phyloP scores from a whole-genome alignment of 1,284 basidiomycete species.

The Trametes pubescens region DNA sequence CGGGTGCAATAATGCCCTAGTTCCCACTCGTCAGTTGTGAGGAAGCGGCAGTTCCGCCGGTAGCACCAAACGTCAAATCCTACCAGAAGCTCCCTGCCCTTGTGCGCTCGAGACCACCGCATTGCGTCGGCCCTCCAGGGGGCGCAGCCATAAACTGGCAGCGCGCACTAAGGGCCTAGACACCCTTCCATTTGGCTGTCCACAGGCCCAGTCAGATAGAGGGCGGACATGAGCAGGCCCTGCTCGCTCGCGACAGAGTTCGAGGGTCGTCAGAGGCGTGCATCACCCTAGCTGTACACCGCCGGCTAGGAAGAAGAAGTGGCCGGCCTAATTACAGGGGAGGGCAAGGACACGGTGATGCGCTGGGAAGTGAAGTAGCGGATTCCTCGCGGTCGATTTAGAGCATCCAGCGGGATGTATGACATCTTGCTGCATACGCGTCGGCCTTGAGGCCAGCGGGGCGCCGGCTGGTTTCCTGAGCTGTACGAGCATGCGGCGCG shows the following conservation, averaged over 20 bases:
- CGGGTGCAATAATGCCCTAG: slow-evolving; percentile 21
- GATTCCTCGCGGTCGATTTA: slow-evolving; percentile 11
- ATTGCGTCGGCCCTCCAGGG: not conserved
- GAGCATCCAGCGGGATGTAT: not conserved
- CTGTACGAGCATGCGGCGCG: slow-evolving; percentile 1
- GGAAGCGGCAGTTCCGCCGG: slow-evolving; percentile 6
- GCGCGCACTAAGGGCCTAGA: not conserved
- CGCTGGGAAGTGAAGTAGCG: slow-evolving; percentile 14
- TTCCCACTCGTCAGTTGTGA: not conserved
- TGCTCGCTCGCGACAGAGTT: slow-evolving; percentile 14
- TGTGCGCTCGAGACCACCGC: not conserved
- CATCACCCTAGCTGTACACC: slow-evolving; percentile 10
- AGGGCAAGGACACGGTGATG: slow-evolving; percentile 11
- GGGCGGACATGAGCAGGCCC: slow-evolving; percentile 19
- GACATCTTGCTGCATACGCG: not conserved
- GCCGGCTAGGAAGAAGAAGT: slow-evolving; percentile 18
- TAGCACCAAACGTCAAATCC: not conserved
- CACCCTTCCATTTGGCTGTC: slow-evolving; percentile 3
- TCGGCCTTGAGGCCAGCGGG: slow-evolving; percentile 11
- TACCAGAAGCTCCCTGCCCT: not conserved
- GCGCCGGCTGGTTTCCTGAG: slow-evolving; percentile 9
- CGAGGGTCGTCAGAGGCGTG: slow-evolving; percentile 12
- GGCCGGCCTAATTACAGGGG: slow-evolving; percentile 9
- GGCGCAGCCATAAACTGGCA: not conserved
- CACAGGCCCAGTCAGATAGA: slow-evolving; percentile 7